phyloP scores from a whole-genome alignment of 2,329 filamentous ascomycete species.

The Colletotrichum cordylinicola region DNA sequence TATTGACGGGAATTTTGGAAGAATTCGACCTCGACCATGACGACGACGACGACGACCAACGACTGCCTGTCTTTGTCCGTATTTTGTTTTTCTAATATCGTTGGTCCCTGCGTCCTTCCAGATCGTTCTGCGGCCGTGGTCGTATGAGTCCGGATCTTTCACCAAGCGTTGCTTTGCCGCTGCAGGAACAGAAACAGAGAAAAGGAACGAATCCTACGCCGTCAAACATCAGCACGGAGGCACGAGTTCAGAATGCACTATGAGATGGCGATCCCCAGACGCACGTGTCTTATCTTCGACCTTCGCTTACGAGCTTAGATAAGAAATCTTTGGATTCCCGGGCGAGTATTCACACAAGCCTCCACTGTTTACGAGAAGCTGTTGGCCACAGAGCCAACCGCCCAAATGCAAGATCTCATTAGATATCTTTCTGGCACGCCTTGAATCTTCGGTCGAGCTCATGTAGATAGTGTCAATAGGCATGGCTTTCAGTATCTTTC shows the following conservation, averaged over 20 bases:
- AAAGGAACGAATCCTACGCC: not conserved
- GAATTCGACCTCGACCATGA: not conserved
- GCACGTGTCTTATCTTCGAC: not conserved
- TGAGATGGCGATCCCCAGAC: not conserved
- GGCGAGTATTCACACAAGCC: not conserved
- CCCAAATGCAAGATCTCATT: not conserved
- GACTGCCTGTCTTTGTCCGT: not conserved
- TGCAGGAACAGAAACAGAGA: not conserved
- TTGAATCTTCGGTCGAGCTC: not conserved
- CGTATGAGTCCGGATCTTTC: not conserved
- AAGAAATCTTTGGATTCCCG: not conserved
- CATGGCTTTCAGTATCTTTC: not conserved
- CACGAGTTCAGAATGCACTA: not conserved
- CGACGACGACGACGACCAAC: not conserved
- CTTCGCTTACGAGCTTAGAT: not conserved
- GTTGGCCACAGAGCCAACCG: not conserved
- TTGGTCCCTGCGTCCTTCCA: not conserved
- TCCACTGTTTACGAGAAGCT: not conserved
- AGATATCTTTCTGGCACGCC: not conserved
- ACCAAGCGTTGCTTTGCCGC: slow-evolving; percentile 2
- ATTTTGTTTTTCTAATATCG: not conserved
- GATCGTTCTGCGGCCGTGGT: not conserved
- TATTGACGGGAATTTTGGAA: slow-evolving; percentile 8
- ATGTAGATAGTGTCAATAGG: not conserved
- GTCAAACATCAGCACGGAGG: not conserved